Conservation (phyloP, 768 basidiomycete genomes). For the Rhizopogon rudus region DNA sequence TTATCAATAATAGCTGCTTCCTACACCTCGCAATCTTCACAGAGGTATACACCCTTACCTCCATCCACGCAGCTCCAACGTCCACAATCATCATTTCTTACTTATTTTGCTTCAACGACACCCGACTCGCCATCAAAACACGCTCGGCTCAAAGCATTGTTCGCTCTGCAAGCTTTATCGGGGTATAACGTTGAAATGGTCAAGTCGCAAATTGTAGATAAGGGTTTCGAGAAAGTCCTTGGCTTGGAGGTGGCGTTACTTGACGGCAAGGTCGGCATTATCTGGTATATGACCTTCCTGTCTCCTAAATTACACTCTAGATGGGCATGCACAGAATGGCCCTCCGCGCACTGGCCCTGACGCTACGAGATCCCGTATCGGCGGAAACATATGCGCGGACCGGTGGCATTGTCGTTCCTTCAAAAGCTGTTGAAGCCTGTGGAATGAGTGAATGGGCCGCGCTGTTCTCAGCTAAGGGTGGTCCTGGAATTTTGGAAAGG, state of each 20-base stretch:
- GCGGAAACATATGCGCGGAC: conserved; percentile 86
- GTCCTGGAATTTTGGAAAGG: conserved; percentile 25
- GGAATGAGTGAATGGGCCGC: conserved; percentile 33
- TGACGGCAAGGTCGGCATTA: conserved; percentile 59
- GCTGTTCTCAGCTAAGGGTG: conserved; percentile 18
- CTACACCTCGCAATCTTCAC: conserved; percentile 36
- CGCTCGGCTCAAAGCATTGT: conserved; percentile 64
- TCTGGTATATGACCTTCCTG: background rate
- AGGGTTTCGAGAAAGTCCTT: conserved; percentile 44
- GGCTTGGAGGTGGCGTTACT: conserved; percentile 74
- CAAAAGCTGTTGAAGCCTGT: conserved; percentile 51
- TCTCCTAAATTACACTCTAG: background rate
- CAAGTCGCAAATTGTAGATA: conserved; percentile 12
- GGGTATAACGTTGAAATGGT: conserved; percentile 13
- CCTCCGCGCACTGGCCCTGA: conserved; percentile 3
- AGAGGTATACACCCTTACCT: background rate
- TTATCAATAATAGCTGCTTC: conserved; percentile 36
- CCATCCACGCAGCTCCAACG: background rate
- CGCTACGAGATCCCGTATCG: conserved; percentile 66
- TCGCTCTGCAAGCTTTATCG: conserved; percentile 58
- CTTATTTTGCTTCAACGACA: conserved; percentile 79
- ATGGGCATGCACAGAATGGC: background rate
- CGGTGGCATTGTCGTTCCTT: conserved; percentile 70
- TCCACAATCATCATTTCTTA: conserved; percentile 31
- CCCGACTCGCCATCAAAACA: conserved; percentile 75